These are phyloP conservation scores for Fomitopsis serialis DNA, from an alignment of 768 basidiomycete species.

Conservation along the genomic window DNA sequence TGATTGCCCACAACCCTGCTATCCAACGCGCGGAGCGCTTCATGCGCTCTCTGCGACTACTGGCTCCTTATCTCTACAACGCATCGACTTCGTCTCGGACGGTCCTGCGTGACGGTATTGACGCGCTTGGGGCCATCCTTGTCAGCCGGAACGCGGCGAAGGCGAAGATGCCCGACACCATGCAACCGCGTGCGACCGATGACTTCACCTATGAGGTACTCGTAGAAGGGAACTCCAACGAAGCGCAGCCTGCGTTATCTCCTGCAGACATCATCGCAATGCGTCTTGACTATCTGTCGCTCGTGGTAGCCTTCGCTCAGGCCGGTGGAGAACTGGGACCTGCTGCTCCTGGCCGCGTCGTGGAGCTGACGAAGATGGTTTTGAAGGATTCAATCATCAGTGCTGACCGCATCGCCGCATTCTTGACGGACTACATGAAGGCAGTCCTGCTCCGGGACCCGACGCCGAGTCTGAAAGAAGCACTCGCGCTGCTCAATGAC, in stretches of 20 bases:
- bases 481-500: constrained; percentile 47
- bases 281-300: constrained; percentile 58
- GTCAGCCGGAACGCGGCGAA: constrained; percentile 41
- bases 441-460: constrained; percentile 42
- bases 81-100: constrained; percentile 45
- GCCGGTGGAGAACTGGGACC: constrained; percentile 44
- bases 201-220: constrained; percentile 16
- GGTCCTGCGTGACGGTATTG: constrained; percentile 61
- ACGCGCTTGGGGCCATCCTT: constrained; percentile 54
- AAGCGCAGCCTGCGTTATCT: constrained; percentile 32
- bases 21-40: constrained; percentile 68
- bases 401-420: constrained; percentile 38
- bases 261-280: constrained; percentile 53
- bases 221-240: constrained; percentile 5
- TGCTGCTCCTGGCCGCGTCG: constrained; percentile 34
- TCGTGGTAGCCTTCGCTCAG: constrained; percentile 44
- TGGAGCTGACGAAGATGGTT: constrained; percentile 53
- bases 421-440: constrained; percentile 49
- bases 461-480: constrained; percentile 40
- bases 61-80: constrained; percentile 54
- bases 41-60: constrained; percentile 51
- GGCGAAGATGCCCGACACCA: constrained; percentile 35
- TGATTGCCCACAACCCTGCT: constrained; percentile 70
- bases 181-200: constrained; percentile 24
- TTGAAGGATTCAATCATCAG: constrained; percentile 45